Conservation (phyloP, 768 basidiomycete genomes). For the Hygrophorus pudorinus region DNA sequence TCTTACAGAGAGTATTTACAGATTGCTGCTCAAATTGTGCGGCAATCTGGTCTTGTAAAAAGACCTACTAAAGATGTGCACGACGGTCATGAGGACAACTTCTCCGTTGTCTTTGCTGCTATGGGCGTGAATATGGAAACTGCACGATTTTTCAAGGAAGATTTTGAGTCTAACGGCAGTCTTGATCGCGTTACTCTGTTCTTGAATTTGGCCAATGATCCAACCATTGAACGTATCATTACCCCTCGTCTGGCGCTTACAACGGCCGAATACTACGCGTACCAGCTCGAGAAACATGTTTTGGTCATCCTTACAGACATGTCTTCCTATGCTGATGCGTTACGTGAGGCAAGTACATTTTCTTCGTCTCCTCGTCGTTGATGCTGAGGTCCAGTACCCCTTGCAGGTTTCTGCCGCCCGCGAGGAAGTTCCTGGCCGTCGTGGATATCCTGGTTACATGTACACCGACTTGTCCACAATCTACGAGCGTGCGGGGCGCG, state of each 20-base stretch:
- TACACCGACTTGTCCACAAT: slow-evolving; percentile 99
- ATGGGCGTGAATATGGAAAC: slow-evolving; percentile 99
- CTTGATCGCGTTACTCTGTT: slow-evolving; percentile 96
- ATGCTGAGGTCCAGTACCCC: slow-evolving; percentile 1
- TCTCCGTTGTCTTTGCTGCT: slow-evolving; percentile 98
- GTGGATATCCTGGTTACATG: slow-evolving; percentile 98
- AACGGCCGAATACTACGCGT: slow-evolving; percentile 98
- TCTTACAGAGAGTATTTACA: slow-evolving; percentile 21
- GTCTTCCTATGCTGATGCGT: slow-evolving; percentile 94
- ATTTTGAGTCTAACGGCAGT: slow-evolving; percentile 98
- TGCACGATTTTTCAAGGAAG: slow-evolving; percentile 98
- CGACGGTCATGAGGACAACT: slow-evolving; percentile 99
- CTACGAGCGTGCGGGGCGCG: slow-evolving; percentile 98
- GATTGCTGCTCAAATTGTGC: slow-evolving; percentile 99
- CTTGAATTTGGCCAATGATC: slow-evolving; percentile 97
- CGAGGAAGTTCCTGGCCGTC: slow-evolving; percentile 98
- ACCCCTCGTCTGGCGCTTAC: slow-evolving; percentile 97
- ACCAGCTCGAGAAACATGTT: slow-evolving; percentile 99
- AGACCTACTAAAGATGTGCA: slow-evolving; percentile 95
- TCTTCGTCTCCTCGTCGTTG: slow-evolving; percentile 13
- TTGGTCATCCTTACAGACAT: slow-evolving; percentile 98
- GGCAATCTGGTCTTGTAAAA: slow-evolving; percentile 96
- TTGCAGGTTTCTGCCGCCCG: slow-evolving; percentile 90
- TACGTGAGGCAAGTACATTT: slow-evolving; percentile 66
- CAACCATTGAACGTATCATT: slow-evolving; percentile 99